Base-by-base conservation (phyloP, 805 yeast species). In the Schizosaccharomyces cryophilus region DNA sequence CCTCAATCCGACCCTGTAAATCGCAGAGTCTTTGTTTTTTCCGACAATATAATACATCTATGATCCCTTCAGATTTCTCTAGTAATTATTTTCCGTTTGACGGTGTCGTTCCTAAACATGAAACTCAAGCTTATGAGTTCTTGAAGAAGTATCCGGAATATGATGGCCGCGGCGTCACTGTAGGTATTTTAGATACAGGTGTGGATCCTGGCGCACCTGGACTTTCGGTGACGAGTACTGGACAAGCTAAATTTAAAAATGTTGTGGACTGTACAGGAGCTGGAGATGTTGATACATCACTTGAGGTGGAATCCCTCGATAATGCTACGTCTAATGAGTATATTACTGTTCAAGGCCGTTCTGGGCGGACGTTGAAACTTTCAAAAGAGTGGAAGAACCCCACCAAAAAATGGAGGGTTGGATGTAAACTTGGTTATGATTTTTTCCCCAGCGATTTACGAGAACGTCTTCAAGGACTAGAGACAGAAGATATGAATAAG, bases 141-240 rank as follows among this genome's bases (percentile, higher is more conserved):
- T 21, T 59, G 47, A 42, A 40, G 54, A 45, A 42, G 21, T 38
- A 42, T 21, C 54, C 61, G 13, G 38, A 42, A 11, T 42, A 40
- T 59, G 61, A 59, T 42, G 61, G 61, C 7, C 30, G 61, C 42
- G 61, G 54, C 42, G 54, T 59, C 15, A 42, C 30, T n/a, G 54
- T 59, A 7, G 61, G 51, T 5, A 45, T 59, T 5, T 47, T 59
- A n/a, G 61, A 59, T 26, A 59, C 61, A 40, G 61, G 61, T n/a
- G 61, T 40, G 26, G 61, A 59, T 42, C 61, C 61, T 19, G 38
- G 54, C 3, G 61, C 61, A 5, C 29, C 54, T 19, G 61, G 61
- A 6, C 29, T 59, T 13, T 19, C 30, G 11, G 19, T 19, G 0
- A 59, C 61, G 4, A 40, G 38, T 26, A 47, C 40, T n/a, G 61